phyloP scores from a whole-genome alignment of 306 rosid genomes.

The Dalbergia oliveri region DNA sequence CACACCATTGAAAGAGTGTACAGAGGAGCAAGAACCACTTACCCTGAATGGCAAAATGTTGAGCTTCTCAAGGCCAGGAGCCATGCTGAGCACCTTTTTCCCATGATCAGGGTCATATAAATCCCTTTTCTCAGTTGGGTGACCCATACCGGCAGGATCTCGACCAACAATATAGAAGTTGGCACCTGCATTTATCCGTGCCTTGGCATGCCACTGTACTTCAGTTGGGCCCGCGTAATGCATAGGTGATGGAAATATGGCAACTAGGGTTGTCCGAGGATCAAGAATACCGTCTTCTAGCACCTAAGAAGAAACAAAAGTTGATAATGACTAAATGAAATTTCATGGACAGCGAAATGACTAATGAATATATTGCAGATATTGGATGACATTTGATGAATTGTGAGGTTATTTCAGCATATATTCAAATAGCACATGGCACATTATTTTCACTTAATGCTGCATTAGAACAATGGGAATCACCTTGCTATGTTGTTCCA shows the following conservation, averaged over 20 bases:
- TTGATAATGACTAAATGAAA: slow-evolving; percentile 21
- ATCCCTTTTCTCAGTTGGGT: slow-evolving; percentile 94
- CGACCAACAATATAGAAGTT: slow-evolving; percentile 99
- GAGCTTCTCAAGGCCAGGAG: slow-evolving; percentile 97
- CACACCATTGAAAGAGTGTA: slow-evolving; percentile 2
- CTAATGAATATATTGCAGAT: slow-evolving; percentile 9
- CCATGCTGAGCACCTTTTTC: slow-evolving; percentile 92
- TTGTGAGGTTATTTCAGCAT: slow-evolving; percentile 22
- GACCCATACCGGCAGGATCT: slow-evolving; percentile 99
- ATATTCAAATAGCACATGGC: slow-evolving; percentile 4
- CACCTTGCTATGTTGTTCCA: slow-evolving; percentile 99
- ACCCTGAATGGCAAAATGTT: slow-evolving; percentile 95
- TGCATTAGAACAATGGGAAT: slow-evolving; percentile 28
- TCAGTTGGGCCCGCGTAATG: slow-evolving; percentile 99
- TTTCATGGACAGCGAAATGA: slow-evolving; percentile 16
- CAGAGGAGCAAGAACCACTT: slow-evolving; percentile 36
- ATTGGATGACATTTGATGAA: slow-evolving; percentile 11
- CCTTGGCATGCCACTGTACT: slow-evolving; percentile 99
- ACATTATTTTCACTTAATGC: background rate
- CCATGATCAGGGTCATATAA: slow-evolving; percentile 97
- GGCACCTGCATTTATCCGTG: slow-evolving; percentile 95
- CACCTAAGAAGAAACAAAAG: slow-evolving; percentile 63
- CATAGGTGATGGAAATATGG: slow-evolving; percentile 98
- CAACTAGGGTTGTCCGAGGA: slow-evolving; percentile 90
- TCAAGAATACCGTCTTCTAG: slow-evolving; percentile 96